Evolutionary conservation across 768 basidiomycete species (phyloP).

Genomic region (Pulveroboletus frians): DNA sequence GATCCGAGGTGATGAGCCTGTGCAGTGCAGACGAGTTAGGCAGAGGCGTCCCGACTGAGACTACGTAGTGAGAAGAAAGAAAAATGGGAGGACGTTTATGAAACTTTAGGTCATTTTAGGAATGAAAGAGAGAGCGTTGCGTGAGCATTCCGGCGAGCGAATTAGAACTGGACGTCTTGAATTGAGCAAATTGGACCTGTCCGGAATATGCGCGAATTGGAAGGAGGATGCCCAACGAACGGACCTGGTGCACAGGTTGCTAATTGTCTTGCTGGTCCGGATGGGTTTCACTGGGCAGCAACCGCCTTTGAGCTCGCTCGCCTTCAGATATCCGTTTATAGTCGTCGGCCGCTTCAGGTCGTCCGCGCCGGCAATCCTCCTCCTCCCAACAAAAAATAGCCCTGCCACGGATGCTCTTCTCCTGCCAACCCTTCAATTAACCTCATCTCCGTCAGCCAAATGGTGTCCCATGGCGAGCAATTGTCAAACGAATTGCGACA

Average conservation of each 20-base stretch:
- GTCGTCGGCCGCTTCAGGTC: no score
- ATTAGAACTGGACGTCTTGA: not conserved
- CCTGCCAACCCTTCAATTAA: not conserved
- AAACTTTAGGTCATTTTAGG: constrained; percentile 32
- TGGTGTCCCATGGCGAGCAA: constrained; percentile 33
- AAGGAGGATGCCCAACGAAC: constrained; percentile 5
- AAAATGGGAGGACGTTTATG: constrained; percentile 20
- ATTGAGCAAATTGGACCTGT: constrained; percentile 5
- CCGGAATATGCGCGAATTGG: constrained; percentile 11
- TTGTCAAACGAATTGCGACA: constrained; percentile 45
- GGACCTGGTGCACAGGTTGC: constrained; percentile 15
- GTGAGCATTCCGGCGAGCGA: constrained; percentile 11
- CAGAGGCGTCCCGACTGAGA: constrained; percentile 29
- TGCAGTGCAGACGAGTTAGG: constrained; percentile 32
- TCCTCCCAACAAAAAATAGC: no score
- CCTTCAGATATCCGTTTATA: constrained; percentile 26
- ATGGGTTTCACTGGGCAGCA: not conserved
- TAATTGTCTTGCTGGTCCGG: constrained; percentile 7
- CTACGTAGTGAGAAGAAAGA: constrained; percentile 22
- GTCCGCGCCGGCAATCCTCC: not conserved
- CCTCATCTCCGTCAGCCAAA: constrained; percentile 10
- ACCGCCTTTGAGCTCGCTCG: not conserved
- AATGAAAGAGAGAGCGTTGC: constrained; percentile 24
- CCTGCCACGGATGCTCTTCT: not conserved
- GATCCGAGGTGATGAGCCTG: constrained; percentile 31